Evolutionary conservation across 2,329 filamentous ascomycete species (phyloP).

Genomic region (Meredithiella fracta): DNA sequence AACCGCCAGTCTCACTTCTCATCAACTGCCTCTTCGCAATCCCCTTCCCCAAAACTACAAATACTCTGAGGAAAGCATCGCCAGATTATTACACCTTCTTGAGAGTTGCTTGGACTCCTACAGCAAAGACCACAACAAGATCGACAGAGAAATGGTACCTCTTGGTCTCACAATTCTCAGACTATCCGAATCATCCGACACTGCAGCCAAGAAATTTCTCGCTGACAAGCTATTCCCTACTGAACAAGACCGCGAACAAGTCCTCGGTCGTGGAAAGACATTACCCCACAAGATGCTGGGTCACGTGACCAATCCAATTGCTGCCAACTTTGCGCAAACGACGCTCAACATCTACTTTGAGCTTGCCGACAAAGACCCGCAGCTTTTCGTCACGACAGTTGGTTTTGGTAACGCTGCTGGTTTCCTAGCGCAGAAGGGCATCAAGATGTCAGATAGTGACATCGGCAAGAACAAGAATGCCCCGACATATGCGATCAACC

Average conservation of each 20-base stretch:
- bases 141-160: constrained; percentile 11
- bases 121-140: constrained; percentile 10
- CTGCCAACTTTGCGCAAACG: constrained; percentile 54
- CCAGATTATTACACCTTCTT: constrained; percentile 5
- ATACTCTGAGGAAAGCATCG: constrained; percentile 12
- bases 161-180: constrained; percentile 13
- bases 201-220: constrained; percentile 37
- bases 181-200: constrained; percentile 13
- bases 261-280: constrained; percentile 59
- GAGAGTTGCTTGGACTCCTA: constrained; percentile 8
- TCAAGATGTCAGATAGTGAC: constrained; percentile 16
- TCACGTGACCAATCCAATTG: constrained; percentile 56
- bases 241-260: constrained; percentile 55
- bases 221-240: constrained; percentile 56
- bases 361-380: constrained; percentile 64
- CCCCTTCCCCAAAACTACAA: constrained; percentile 15
- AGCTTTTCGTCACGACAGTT: constrained; percentile 72
- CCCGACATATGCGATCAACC: constrained; percentile 46
- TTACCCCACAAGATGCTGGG: constrained; percentile 62
- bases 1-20: constrained; percentile 16
- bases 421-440: constrained; percentile 49
- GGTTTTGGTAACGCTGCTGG: constrained; percentile 90
- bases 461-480: constrained; percentile 8
- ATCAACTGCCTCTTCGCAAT: constrained; percentile 16
- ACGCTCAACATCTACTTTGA: constrained; percentile 74